phyloP scores from a whole-genome alignment of 2,329 filamentous ascomycete genomes.

The Sporothrix protearum region DNA sequence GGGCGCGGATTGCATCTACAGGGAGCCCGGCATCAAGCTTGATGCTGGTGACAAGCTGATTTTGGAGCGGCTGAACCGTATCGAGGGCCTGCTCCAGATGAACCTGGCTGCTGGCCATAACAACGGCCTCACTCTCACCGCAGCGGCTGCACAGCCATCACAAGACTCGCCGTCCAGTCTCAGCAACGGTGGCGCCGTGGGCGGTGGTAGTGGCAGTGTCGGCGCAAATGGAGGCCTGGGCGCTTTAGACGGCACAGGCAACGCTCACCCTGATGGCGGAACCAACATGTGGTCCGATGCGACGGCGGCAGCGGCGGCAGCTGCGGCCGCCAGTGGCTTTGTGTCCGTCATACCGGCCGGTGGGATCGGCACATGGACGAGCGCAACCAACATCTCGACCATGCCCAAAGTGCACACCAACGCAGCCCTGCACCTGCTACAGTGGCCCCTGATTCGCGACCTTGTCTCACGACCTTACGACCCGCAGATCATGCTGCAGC shows the following conservation, averaged over 20 bases:
- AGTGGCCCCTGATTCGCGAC: slow-evolving; percentile 77
- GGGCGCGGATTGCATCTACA: slow-evolving; percentile 77
- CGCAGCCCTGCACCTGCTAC: slow-evolving; percentile 70
- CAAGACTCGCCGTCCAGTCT: slow-evolving; percentile 59
- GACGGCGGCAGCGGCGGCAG: slow-evolving; percentile 9
- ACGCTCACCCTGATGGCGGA: not conserved
- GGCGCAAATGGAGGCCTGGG: not conserved
- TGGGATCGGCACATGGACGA: slow-evolving; percentile 69
- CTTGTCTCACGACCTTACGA: slow-evolving; percentile 74
- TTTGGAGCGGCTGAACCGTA: slow-evolving; percentile 70
- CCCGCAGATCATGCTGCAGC: slow-evolving; percentile 73
- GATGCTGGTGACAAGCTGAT: slow-evolving; percentile 85
- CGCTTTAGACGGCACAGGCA: not conserved
- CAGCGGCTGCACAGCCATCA: slow-evolving; percentile 36
- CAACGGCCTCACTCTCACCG: slow-evolving; percentile 45
- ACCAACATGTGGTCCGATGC: slow-evolving; percentile 47
- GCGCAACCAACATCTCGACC: slow-evolving; percentile 67
- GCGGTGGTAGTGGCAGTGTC: slow-evolving; percentile 46
- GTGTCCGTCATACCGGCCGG: slow-evolving; percentile 57
- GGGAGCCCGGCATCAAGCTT: slow-evolving; percentile 81
- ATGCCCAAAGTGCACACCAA: slow-evolving; percentile 85
- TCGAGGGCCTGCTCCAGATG: slow-evolving; percentile 74
- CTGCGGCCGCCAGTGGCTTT: slow-evolving; percentile 45
- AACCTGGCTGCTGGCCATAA: slow-evolving; percentile 52
- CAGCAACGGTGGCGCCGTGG: slow-evolving; percentile 58